These are phyloP conservation scores for Hypoxylon fuscum DNA, from an alignment of 495 filamentous ascomycete species.

Conservation along the genomic window DNA sequence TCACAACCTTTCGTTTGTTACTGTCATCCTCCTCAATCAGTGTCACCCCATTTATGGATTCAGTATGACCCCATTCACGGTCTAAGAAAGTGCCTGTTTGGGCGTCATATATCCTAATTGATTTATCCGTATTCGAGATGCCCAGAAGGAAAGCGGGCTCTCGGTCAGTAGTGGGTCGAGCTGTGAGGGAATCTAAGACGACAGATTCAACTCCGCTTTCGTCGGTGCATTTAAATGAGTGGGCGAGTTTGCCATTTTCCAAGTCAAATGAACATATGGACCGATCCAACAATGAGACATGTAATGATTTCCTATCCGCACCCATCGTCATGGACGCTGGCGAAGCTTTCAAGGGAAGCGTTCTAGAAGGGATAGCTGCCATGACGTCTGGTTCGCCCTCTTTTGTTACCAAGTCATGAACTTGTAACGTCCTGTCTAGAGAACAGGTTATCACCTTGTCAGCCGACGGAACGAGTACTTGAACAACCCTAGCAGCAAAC, in stretches of 20 bases:
- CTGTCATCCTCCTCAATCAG: conserved; percentile 68
- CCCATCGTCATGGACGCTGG: conserved; percentile 82
- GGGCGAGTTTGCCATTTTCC: conserved; percentile 71
- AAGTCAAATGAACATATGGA: conserved; percentile 81
- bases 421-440: conserved; percentile 82
- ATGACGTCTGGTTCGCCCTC: conserved; percentile 72
- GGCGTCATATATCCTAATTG: conserved; percentile 85
- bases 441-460: conserved; percentile 84
- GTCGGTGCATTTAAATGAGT: conserved; percentile 83
- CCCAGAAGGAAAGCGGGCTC: conserved; percentile 72
- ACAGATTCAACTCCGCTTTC: conserved; percentile 80
- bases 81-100: conserved; percentile 79
- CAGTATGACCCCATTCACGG: conserved; percentile 93
- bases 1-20: conserved; percentile 69
- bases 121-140: conserved; percentile 92
- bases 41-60: conserved; percentile 85
- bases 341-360: conserved; percentile 83
- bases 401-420: conserved; percentile 78
- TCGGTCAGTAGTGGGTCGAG: conserved; percentile 53
- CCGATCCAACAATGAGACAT: conserved; percentile 83
- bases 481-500: conserved; percentile 57
- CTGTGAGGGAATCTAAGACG: conserved; percentile 77
- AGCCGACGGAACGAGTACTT: conserved; percentile 56
- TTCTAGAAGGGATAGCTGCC: conserved; percentile 77
- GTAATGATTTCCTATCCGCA: conserved; percentile 68